phyloP scores from a whole-genome alignment of 768 basidiomycete species.

The Tephrocybe sp. region DNA sequence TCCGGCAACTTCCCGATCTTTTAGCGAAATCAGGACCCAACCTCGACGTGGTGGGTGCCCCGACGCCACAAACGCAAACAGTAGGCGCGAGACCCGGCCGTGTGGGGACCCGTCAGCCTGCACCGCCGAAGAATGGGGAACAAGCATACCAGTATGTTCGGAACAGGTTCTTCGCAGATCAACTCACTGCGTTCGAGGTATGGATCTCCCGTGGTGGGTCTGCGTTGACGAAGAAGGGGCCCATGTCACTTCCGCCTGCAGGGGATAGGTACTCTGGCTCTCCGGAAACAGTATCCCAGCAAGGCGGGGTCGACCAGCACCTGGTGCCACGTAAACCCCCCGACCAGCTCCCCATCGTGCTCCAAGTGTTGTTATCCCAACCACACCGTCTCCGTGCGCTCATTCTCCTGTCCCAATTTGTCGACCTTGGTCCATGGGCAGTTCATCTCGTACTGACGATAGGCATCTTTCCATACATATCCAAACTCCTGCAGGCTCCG shows the following conservation, averaged over 20 bases:
- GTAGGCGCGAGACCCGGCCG: constrained; percentile 37
- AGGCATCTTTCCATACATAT: constrained; percentile 98
- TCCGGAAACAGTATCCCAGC: constrained; percentile 14
- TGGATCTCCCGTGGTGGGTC: constrained; percentile 96
- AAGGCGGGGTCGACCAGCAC: constrained; percentile 33
- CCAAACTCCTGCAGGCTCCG: constrained; percentile 92
- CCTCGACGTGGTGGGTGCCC: constrained; percentile 15
- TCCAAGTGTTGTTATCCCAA: constrained; percentile 95
- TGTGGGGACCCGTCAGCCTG: constrained; percentile 28
- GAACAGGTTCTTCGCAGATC: constrained; percentile 92
- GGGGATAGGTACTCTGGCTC: constrained; percentile 28
- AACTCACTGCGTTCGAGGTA: constrained; percentile 95
- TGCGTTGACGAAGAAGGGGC: constrained; percentile 74
- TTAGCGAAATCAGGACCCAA: constrained; percentile 41
- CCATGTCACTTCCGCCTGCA: constrained; percentile 62
- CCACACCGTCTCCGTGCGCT: constrained; percentile 93
- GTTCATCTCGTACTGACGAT: constrained; percentile 94
- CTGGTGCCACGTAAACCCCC: constrained; percentile 89
- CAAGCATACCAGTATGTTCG: constrained; percentile 73
- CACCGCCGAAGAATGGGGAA: constrained; percentile 28
- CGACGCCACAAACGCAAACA: constrained; percentile 25
- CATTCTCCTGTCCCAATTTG: constrained; percentile 94
- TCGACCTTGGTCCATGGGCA: constrained; percentile 98
- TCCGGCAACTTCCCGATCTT: constrained; percentile 89
- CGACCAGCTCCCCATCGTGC: constrained; percentile 94